A percentile compares a stretch with the other conserved stretches of the same genome.
phyloP scores from a whole-genome alignment of 345 rosid species.

The Garcia nutans region DNA sequence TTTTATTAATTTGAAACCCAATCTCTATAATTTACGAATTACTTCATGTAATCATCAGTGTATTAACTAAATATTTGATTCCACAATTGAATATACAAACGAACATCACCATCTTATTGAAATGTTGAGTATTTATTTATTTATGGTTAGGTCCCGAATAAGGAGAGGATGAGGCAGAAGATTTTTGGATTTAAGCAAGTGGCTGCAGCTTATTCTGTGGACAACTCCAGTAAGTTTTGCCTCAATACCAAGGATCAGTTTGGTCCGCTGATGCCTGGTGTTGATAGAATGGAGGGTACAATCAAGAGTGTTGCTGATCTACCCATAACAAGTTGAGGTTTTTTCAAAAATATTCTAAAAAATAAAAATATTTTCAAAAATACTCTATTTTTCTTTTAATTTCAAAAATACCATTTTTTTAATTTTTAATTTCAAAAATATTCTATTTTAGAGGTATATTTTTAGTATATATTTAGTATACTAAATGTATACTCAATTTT shows the following conservation, averaged over 20 bases:
- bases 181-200: conserved; percentile 71
- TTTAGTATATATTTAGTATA: too few relatives aligned
- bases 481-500: too few relatives aligned
- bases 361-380: too few relatives aligned
- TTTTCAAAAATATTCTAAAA: too few relatives aligned
- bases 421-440: too few relatives aligned
- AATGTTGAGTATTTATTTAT: neutral
- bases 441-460: too few relatives aligned
- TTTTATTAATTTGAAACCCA: too few relatives aligned
- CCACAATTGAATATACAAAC: neutral
- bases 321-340: conserved; percentile 66
- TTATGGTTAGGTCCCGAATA: conserved; percentile 22
- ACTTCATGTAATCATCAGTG: too few relatives aligned
- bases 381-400: too few relatives aligned
- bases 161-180: conserved; percentile 55
- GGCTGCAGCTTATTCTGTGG: conserved; percentile 49
- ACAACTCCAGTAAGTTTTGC: conserved; percentile 56
- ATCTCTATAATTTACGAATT: too few relatives aligned
- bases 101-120: neutral
- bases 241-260: conserved; percentile 68
- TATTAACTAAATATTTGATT: too few relatives aligned
- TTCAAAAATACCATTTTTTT: too few relatives aligned
- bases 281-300: conserved; percentile 78
- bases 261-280: conserved; percentile 77
- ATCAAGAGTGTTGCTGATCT: conserved; percentile 76